These are phyloP conservation scores for Cardiospermum halicacabum DNA, from an alignment of 345 rosid species.

Conservation along the genomic window DNA sequence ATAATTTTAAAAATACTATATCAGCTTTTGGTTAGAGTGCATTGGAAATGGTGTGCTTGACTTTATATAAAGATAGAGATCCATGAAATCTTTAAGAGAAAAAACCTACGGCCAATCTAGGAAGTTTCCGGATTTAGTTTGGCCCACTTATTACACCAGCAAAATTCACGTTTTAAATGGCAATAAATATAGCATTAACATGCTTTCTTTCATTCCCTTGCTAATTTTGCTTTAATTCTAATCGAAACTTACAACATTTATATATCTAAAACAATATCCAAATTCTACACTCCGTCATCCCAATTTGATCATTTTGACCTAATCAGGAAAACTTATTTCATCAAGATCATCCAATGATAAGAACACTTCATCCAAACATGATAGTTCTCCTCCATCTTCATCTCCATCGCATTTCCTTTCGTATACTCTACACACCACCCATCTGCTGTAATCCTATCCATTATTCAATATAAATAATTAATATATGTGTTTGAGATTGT, in stretches of 20 bases:
- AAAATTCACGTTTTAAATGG: not conserved
- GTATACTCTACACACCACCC: conserved; percentile 88
- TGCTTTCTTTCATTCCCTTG: too few relatives aligned
- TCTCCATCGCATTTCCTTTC: conserved; percentile 48
- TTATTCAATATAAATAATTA: too few relatives aligned
- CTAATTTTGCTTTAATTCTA: not conserved
- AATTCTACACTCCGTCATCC: conserved; percentile 21
- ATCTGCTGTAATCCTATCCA: conserved; percentile 80
- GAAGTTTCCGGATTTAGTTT: not conserved
- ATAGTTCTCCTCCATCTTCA: conserved; percentile 60
- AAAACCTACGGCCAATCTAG: not conserved
- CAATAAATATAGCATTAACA: too few relatives aligned
- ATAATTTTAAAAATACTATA: too few relatives aligned
- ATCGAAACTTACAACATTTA: not conserved
- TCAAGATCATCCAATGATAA: conserved; percentile 89
- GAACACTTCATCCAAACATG: conserved; percentile 93
- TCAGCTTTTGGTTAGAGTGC: too few relatives aligned
- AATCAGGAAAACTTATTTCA: conserved; percentile 77
- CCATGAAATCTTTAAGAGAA: not conserved
- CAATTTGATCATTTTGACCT: not conserved
- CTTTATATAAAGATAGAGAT: not conserved
- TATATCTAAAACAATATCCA: not conserved
- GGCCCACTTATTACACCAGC: not conserved
- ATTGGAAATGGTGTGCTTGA: not conserved
- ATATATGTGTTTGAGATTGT: too few relatives aligned